Conservation (phyloP, 176 grass and related monocot species). For the Zizania latifolia region DNA sequence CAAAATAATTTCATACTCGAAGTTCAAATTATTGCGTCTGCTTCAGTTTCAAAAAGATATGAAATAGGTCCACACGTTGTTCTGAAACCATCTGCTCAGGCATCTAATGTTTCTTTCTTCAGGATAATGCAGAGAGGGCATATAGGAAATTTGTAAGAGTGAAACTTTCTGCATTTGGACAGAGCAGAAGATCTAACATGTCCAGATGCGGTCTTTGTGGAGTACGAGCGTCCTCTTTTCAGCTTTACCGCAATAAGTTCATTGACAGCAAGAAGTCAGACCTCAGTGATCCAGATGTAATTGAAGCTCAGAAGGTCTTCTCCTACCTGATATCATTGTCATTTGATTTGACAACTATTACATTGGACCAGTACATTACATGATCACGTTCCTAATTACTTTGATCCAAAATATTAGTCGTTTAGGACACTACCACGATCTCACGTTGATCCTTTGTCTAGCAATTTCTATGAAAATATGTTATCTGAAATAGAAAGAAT, state of each 20-base stretch:
- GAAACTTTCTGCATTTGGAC: conserved; percentile 43
- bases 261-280: conserved; percentile 40
- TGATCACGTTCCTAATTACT: neutral
- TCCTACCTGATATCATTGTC: neutral
- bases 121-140: conserved; percentile 71
- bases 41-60: neutral
- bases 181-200: conserved; percentile 40
- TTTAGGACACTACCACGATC: too few species aligned
- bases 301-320: conserved; percentile 58
- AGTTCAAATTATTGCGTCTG: neutral
- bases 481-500: too few species aligned
- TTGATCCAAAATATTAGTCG: too few species aligned
- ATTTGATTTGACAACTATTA: neutral
- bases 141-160: conserved; percentile 71
- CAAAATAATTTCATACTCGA: neutral
- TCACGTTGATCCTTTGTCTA: too few species aligned
- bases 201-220: conserved; percentile 86
- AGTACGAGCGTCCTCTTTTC: conserved; percentile 54
- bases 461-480: too few species aligned
- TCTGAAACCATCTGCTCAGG: conserved; percentile 10
- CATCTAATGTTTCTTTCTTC: conserved; percentile 8
- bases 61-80: neutral
- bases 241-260: conserved; percentile 55
- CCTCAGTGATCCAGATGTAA: conserved; percentile 35
- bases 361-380: neutral